Conservation (phyloP, 441 rosid species). For the Populus hybrid region DNA sequence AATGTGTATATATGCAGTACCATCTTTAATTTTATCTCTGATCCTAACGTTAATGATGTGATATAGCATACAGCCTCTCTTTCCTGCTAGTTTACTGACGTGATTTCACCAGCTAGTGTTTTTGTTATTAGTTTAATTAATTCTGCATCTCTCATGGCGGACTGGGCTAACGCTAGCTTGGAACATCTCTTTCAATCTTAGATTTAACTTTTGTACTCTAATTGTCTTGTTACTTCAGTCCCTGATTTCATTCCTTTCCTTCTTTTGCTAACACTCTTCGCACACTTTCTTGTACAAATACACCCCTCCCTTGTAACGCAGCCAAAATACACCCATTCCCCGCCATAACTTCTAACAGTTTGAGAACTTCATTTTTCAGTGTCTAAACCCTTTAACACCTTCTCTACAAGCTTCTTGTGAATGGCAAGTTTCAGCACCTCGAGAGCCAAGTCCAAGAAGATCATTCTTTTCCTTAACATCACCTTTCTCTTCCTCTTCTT, state of each 20-base stretch:
- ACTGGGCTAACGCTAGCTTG: neutral
- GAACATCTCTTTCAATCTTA: neutral
- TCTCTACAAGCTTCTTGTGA: constrained; percentile 19
- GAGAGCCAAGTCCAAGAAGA: constrained; percentile 21
- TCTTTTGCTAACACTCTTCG: neutral
- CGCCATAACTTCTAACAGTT: constrained; percentile 13
- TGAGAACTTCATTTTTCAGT: constrained; percentile 12
- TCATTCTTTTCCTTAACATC: constrained; percentile 44
- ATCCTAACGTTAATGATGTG: neutral
- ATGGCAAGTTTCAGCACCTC: constrained; percentile 34
- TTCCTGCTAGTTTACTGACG: neutral
- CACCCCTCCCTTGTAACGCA: constrained; percentile 2
- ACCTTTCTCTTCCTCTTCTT: constrained; percentile 44
- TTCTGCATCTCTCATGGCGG: neutral
- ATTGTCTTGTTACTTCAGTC: neutral
- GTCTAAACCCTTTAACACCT: neutral
- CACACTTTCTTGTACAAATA: neutral
- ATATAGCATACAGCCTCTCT: neutral
- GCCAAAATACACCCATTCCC: constrained; percentile 21
- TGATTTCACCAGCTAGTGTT: neutral
- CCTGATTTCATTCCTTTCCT: neutral
- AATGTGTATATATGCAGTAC: neutral
- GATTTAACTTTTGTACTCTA: neutral
- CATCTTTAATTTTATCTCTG: neutral
- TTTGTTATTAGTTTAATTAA: neutral